Evolutionary conservation across 495 filamentous ascomycete species (phyloP).

Genomic region (Apodospora peruviana): DNA sequence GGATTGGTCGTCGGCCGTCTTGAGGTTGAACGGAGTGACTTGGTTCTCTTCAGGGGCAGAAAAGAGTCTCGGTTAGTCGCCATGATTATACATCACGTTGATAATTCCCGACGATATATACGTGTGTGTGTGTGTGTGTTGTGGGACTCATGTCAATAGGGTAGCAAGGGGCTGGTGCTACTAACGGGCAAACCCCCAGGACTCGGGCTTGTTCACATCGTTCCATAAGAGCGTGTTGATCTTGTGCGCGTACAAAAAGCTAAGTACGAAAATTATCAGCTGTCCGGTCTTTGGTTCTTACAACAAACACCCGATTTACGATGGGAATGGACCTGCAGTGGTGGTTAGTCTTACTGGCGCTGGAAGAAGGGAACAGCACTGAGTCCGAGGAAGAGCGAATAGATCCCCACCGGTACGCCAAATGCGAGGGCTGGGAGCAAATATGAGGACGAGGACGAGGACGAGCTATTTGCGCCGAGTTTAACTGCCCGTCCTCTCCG

Average conservation of each 20-base stretch:
- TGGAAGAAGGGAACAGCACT: conserved; percentile 48
- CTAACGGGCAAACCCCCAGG: conserved; percentile 79
- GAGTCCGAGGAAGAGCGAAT: conserved; percentile 41
- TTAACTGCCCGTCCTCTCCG: too few species aligned
- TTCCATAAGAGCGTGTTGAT: conserved; percentile 63
- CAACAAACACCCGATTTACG: too few species aligned
- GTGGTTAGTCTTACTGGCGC: conserved; percentile 55
- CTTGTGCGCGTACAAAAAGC: conserved; percentile 72
- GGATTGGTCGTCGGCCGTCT: conserved; percentile 47
- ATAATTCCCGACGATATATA: too few species aligned
- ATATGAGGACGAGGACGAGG: too few species aligned
- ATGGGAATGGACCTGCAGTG: too few species aligned
- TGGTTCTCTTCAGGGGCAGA: conserved; percentile 48
- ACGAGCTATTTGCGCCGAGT: conserved; percentile 6
- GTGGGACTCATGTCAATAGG: neutral
- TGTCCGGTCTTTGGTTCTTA: neutral
- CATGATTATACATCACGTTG: too few species aligned
- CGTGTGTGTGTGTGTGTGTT: neutral
- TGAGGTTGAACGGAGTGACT: conserved; percentile 60
- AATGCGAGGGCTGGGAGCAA: conserved; percentile 32
- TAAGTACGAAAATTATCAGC: conserved; percentile 21
- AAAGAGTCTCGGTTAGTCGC: neutral
- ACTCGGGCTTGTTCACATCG: conserved; percentile 64
- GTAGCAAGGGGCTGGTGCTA: neutral
- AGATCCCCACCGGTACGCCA: conserved; percentile 34